A percentile compares a stretch with the other conserved stretches of the same genome.
These are phyloP conservation scores for Stachybotrys echinatus DNA, from an alignment of 2,329 filamentous ascomycete genomes.

Conservation along the genomic window DNA sequence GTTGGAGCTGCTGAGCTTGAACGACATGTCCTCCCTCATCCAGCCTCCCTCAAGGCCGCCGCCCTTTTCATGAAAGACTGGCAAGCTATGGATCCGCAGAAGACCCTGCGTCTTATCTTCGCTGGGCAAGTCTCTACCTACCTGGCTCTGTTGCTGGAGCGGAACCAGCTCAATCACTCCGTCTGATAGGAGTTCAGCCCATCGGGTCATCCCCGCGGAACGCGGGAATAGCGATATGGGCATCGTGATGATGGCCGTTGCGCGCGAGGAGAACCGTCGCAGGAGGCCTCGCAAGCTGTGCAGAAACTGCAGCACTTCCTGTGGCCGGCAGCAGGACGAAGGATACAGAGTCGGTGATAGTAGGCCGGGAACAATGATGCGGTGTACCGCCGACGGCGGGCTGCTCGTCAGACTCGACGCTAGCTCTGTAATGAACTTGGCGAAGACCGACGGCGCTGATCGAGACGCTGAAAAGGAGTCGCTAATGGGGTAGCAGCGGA, in stretches of 20 bases:
- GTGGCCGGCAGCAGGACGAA: constrained; percentile 61
- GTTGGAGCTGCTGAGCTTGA: constrained; percentile 73
- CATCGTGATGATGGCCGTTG: constrained; percentile 71
- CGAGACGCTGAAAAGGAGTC: constrained; percentile 18
- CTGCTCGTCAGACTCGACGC: constrained; percentile 50
- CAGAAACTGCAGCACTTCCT: constrained; percentile 73
- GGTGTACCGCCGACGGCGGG: constrained; percentile 61
- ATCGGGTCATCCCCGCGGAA: constrained; percentile 68
- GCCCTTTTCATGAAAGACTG: constrained; percentile 82
- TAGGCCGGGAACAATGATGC: constrained; percentile 77
- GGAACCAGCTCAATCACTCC: constrained; percentile 81
- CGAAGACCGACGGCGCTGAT: constrained; percentile 38
- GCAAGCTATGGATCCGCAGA: constrained; percentile 75
- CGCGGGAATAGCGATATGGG: constrained; percentile 78
- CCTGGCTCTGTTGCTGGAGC: constrained; percentile 50
- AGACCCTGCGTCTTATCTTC: constrained; percentile 78
- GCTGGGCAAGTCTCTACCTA: constrained; percentile 49
- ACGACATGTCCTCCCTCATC: constrained; percentile 80
- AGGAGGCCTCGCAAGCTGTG: constrained; percentile 73
- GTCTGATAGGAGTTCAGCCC: constrained; percentile 81
- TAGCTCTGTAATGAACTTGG: constrained; percentile 56
- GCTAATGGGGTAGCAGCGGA: constrained; percentile 45
- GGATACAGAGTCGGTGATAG: constrained; percentile 84
- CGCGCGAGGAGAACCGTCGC: constrained; percentile 55
- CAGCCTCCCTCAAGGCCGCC: constrained; percentile 66